Conservation (phyloP, 371 early-diverging fungal genomes). For the Batrachochytrium dendrobatidis region DNA sequence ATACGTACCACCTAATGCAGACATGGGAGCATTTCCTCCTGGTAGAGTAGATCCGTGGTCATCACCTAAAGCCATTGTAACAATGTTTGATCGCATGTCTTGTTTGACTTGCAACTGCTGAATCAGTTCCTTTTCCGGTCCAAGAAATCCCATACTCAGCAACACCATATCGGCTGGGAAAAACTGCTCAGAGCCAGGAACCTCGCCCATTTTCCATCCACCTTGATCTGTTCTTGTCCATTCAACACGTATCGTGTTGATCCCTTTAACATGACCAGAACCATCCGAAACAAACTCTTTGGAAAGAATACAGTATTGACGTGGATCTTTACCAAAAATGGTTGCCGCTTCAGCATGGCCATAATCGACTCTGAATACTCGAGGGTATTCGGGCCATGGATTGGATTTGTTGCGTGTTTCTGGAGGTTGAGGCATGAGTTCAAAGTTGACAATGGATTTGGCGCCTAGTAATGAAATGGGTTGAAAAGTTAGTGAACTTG, state of each 20-base stretch:
- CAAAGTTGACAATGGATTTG: constrained; percentile 87
- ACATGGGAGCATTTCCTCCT: too few species aligned
- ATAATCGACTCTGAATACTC: constrained; percentile 90
- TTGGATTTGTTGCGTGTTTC: constrained; percentile 71
- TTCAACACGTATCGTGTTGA: constrained; percentile 90
- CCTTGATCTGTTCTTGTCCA: constrained; percentile 79
- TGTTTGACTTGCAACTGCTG: constrained; percentile 71
- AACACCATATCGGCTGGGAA: constrained; percentile 85
- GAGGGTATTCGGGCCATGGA: constrained; percentile 95
- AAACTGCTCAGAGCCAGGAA: constrained; percentile 73
- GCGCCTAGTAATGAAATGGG: constrained; percentile 40
- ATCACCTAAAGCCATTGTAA: constrained; percentile 71
- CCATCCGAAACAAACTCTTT: constrained; percentile 89
- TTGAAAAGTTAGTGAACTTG: constrained; percentile 8
- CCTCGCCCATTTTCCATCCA: constrained; percentile 83
- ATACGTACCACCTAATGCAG: constrained; percentile 51
- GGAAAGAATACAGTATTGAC: constrained; percentile 86
- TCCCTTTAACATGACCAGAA: constrained; percentile 73
- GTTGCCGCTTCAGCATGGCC: constrained; percentile 87
- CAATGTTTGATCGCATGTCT: constrained; percentile 67
- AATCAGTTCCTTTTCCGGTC: constrained; percentile 80
- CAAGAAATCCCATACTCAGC: constrained; percentile 94
- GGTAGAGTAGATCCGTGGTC: constrained; percentile 33
- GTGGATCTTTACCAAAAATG: constrained; percentile 88
- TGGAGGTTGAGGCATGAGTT: constrained; percentile 88